Conservation (phyloP, 805 yeast genomes). For the Candida broadrunensis region DNA sequence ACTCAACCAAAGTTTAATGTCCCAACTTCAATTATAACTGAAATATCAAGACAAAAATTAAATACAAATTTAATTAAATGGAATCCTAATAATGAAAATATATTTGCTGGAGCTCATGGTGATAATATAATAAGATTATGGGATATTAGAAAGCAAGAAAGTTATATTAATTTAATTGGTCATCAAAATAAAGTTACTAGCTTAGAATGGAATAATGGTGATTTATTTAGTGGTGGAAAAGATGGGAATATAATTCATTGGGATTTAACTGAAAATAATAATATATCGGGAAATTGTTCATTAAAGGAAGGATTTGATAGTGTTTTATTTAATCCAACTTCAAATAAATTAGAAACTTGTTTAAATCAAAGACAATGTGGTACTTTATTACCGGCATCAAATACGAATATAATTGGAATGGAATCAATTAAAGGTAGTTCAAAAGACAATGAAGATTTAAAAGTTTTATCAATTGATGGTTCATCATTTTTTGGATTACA, state of each 20-base stretch:
- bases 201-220: constrained; percentile 58
- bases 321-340: constrained; percentile 30
- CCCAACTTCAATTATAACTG: constrained; percentile 16
- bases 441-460: constrained; percentile 25
- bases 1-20: constrained; percentile 34
- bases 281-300: constrained; percentile 31
- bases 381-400: constrained; percentile 59
- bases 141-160: constrained; percentile 68
- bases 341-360: constrained; percentile 27
- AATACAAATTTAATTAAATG: constrained; percentile 52
- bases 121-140: constrained; percentile 61
- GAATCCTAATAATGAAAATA: constrained; percentile 58
- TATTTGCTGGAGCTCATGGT: constrained; percentile 62
- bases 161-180: constrained; percentile 51
- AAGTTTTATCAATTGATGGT: constrained; percentile 52
- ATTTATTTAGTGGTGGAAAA: constrained; percentile 55
- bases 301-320: constrained; percentile 46
- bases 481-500: constrained; percentile 59
- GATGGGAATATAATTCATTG: constrained; percentile 72
- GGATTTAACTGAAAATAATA: constrained; percentile 44
- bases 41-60: constrained; percentile 13
- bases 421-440: constrained; percentile 23
- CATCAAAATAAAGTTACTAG: constrained; percentile 54
- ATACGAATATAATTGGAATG: constrained; percentile 46
- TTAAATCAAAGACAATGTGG: constrained; percentile 54